phyloP scores from a whole-genome alignment of 1,284 basidiomycete genomes.

The Stereum hirsutum region DNA sequence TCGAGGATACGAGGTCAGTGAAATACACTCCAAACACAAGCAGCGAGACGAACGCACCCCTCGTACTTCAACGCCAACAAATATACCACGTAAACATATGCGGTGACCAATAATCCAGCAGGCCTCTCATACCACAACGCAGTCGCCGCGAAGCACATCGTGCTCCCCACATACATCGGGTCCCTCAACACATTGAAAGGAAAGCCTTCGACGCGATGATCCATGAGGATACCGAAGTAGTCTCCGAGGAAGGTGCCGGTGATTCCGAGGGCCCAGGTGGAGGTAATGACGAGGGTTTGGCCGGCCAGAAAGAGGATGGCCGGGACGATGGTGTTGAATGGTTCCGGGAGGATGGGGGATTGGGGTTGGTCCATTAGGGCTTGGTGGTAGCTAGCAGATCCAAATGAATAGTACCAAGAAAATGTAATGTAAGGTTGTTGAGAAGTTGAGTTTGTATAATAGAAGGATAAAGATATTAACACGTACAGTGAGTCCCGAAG shows the following conservation, averaged over 20 bases:
- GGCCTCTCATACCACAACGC: slow-evolving; percentile 85
- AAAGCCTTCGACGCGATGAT: slow-evolving; percentile 78
- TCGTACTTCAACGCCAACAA: slow-evolving; percentile 78
- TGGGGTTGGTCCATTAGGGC: slow-evolving; percentile 71
- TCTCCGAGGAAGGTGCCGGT: slow-evolving; percentile 95
- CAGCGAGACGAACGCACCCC: slow-evolving; percentile 40
- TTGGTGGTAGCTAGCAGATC: slow-evolving; percentile 47
- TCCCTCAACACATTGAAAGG: slow-evolving; percentile 92
- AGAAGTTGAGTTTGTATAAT: no score
- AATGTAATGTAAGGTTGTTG: background rate
- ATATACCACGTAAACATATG: slow-evolving; percentile 80
- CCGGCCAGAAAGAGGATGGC: slow-evolving; percentile 60
- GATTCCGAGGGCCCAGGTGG: slow-evolving; percentile 87
- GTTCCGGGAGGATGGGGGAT: slow-evolving; percentile 44
- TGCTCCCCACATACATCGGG: slow-evolving; percentile 95
- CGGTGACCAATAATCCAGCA: slow-evolving; percentile 66
- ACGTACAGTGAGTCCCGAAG: slow-evolving; percentile 81
- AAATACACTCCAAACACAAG: background rate
- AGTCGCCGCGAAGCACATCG: slow-evolving; percentile 77
- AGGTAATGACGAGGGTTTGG: slow-evolving; percentile 78
- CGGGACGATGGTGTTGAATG: slow-evolving; percentile 55
- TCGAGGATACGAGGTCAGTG: slow-evolving; percentile 4
- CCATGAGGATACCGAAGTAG: slow-evolving; percentile 99
- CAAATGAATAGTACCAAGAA: slow-evolving; percentile 1
- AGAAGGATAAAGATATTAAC: slow-evolving; percentile 1